A percentile compares a stretch with the other conserved stretches of the same genome.
Evolutionary conservation across 345 rosid genomes (phyloP).

Genomic region (Reutealis trisperma): DNA sequence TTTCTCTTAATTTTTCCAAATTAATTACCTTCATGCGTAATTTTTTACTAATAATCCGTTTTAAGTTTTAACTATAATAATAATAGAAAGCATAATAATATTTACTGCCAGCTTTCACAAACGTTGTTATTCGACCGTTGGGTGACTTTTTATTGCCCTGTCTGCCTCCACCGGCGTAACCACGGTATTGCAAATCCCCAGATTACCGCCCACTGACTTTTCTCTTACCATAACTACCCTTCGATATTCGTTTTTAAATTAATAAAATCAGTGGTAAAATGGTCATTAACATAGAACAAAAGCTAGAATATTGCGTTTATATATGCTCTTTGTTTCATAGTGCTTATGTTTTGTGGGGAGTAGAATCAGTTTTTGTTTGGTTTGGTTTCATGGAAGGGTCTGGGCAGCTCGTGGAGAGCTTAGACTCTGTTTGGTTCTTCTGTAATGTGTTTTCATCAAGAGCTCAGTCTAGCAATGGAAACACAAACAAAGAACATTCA

Average conservation of each 20-base stretch:
- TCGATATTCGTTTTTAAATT: neutral
- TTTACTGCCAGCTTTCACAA: neutral
- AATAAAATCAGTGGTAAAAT: neutral
- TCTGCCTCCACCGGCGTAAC: neutral
- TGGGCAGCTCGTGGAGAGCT: conserved; percentile 26
- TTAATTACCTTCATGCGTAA: too few relatives aligned
- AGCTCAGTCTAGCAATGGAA: neutral
- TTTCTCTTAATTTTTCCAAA: too few relatives aligned
- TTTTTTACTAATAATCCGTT: neutral
- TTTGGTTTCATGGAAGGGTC: conserved; percentile 37
- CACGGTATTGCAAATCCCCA: neutral
- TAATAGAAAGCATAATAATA: neutral
- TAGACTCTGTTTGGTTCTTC: conserved; percentile 61
- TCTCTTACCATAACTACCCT: neutral
- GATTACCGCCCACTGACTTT: conserved; percentile 9
- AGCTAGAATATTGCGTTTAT: neutral
- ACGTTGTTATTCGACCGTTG: conserved; percentile 19
- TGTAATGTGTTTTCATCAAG: conserved; percentile 27
- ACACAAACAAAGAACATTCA: conserved; percentile 14
- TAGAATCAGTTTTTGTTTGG: neutral
- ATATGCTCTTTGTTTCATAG: neutral
- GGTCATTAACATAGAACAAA: neutral
- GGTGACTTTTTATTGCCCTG: neutral
- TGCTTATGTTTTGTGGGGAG: neutral
- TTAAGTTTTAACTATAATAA: neutral